Percentiles rank a stretch among this genome's conserved stretches.
Evolutionary conservation across 2,329 filamentous ascomycete genomes (phyloP).

Genomic region (Ophiocordyceps unilateralis): DNA sequence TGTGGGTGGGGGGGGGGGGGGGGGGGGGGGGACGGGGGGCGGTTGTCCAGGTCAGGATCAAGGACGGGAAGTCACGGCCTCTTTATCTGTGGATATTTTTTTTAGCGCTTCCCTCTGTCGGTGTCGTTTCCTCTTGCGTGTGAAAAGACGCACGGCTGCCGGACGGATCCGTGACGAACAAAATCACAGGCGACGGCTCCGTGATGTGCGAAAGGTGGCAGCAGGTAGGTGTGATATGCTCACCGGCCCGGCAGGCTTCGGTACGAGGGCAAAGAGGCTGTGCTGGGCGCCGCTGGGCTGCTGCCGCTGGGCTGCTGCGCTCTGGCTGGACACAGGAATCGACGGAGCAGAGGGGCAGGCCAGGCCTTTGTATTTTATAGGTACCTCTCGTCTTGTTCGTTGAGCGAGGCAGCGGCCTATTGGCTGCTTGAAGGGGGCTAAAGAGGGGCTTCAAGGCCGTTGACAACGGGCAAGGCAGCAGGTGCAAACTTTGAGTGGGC

Average conservation of each 20-base stretch:
- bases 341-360: slow-evolving; percentile 26
- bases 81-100: not conserved
- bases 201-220: not conserved
- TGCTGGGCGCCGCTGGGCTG: not conserved
- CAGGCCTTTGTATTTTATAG: slow-evolving; percentile 27
- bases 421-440: not conserved
- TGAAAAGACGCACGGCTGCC: not conserved
- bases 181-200: not conserved
- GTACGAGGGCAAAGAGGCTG: not conserved
- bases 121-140: not conserved
- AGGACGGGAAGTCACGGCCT: not conserved
- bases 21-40: not conserved
- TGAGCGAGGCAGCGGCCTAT: not conserved
- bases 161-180: not conserved
- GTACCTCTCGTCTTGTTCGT: not conserved
- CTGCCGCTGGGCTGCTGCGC: not conserved
- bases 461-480: not conserved
- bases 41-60: not conserved
- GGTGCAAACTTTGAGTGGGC: not conserved
- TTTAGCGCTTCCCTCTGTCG: not conserved
- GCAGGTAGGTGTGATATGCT: too few relatives aligned
- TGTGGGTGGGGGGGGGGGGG: not conserved
- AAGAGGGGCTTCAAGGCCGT: not conserved
- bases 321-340: slow-evolving; percentile 10
- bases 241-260: not conserved